These are phyloP conservation scores for Pachysolen tannophilus DNA, from an alignment of 805 yeast species.

Conservation along the genomic window DNA sequence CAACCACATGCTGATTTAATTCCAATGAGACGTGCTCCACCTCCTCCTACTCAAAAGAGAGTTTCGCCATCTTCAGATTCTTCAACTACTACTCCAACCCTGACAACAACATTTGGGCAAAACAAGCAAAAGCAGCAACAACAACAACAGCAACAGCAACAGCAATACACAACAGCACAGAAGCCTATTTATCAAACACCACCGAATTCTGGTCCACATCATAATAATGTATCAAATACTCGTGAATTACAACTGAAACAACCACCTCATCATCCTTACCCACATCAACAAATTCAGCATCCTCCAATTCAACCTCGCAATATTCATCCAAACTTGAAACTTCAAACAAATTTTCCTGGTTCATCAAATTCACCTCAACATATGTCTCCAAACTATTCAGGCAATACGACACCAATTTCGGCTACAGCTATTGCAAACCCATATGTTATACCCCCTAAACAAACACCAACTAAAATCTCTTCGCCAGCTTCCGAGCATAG, in stretches of 20 bases:
- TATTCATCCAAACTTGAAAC: slow-evolving; percentile 26
- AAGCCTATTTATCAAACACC: slow-evolving; percentile 14
- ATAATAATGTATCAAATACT: no score
- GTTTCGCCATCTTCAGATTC: not conserved
- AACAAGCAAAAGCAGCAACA: slow-evolving; percentile 19
- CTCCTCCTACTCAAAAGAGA: slow-evolving; percentile 33
- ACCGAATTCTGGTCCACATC: slow-evolving; percentile 15
- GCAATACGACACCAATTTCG: slow-evolving; percentile 11
- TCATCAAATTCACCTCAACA: slow-evolving; percentile 10
- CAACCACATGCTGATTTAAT: slow-evolving; percentile 24
- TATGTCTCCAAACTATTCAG: slow-evolving; percentile 19
- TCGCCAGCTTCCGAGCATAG: no score
- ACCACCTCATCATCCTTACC: no score
- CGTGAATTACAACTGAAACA: no score
- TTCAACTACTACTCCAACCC: slow-evolving; percentile 3
- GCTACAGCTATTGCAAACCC: slow-evolving; percentile 1
- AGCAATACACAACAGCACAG: slow-evolving; percentile 11
- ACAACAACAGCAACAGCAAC: slow-evolving; percentile 14
- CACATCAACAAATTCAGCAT: no score
- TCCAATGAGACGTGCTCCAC: slow-evolving; percentile 49
- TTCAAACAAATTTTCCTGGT: slow-evolving; percentile 17
- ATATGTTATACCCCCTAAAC: no score
- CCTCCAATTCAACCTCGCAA: no score
- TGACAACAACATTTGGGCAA: slow-evolving; percentile 10
- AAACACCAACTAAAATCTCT: no score